Percentiles rank a stretch among this genome's conserved stretches.
phyloP scores from a whole-genome alignment of 2,329 filamentous ascomycete genomes.

The Coleophoma crateriformis region DNA sequence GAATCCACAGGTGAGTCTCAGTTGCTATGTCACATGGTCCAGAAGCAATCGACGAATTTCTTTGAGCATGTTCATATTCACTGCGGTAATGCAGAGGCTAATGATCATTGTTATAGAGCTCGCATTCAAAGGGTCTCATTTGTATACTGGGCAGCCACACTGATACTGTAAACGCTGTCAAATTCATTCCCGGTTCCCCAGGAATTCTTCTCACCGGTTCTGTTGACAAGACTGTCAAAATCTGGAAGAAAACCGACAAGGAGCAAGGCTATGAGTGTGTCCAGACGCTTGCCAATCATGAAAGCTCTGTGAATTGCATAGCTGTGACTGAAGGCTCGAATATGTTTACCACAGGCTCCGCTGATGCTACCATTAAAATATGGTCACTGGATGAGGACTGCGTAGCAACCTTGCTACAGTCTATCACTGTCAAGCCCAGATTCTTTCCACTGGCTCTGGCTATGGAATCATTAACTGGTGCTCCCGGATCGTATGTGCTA shows the following conservation, averaged over 20 bases:
- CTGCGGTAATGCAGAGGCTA: too few species aligned
- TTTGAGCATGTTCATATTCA: too few species aligned
- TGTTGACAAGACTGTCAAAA: constrained; percentile 69
- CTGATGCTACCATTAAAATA: constrained; percentile 66
- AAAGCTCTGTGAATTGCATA: constrained; percentile 70
- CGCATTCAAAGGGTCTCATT: constrained; percentile 48
- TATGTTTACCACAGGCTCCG: constrained; percentile 71
- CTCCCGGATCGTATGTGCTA: constrained; percentile 54
- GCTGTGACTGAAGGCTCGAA: constrained; percentile 28
- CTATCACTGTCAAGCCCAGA: constrained; percentile 66
- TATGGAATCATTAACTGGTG: constrained; percentile 51
- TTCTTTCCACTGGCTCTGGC: constrained; percentile 80
- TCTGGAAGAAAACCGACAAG: constrained; percentile 56
- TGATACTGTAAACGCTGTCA: constrained; percentile 76
- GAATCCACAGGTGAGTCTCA: constrained; percentile 63
- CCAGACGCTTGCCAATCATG: constrained; percentile 60
- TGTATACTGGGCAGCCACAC: constrained; percentile 69
- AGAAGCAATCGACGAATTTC: too few species aligned
- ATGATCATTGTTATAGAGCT: constrained; percentile 7
- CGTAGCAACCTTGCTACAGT: constrained; percentile 55
- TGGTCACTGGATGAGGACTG: constrained; percentile 57
- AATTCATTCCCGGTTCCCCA: constrained; percentile 57
- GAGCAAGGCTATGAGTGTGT: constrained; percentile 28
- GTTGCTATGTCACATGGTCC: neutral
- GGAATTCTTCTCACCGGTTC: constrained; percentile 71